phyloP scores from a whole-genome alignment of 73 alveolate genomes.

The Paramecium octaurelia region DNA sequence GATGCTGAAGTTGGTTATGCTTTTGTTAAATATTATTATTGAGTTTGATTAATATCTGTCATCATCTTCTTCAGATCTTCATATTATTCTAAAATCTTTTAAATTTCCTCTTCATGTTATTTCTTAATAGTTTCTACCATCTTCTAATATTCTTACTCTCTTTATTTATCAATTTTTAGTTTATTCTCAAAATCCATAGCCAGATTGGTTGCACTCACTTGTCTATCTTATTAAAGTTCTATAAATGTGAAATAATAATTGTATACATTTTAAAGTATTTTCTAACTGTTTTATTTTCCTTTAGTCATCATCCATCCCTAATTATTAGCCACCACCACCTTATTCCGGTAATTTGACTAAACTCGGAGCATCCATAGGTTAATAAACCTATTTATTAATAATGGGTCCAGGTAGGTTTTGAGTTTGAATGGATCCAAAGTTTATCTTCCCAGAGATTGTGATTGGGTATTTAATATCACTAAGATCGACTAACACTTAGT shows the following conservation, averaged over 20 bases:
- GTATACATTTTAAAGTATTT: not conserved
- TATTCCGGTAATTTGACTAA: not conserved
- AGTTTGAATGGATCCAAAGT: not conserved
- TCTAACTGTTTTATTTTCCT: not conserved
- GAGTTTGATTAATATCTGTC: not conserved
- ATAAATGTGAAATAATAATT: not conserved
- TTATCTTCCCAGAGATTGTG: not conserved
- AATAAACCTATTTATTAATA: not conserved
- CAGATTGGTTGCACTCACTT: not conserved
- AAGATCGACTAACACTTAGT: not conserved
- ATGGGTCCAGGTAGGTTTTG: not conserved
- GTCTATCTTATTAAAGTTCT: not conserved
- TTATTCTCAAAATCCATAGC: not conserved
- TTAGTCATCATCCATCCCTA: constrained; percentile 3
- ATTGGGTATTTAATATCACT: not conserved
- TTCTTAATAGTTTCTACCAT: not conserved
- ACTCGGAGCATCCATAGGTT: not conserved
- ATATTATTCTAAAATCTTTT: not conserved
- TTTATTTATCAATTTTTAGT: not conserved
- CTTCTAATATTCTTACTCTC: not conserved
- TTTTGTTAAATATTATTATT: constrained; percentile 2
- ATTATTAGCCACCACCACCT: not conserved
- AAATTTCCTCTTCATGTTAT: constrained; percentile 35
- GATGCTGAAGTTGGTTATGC: not conserved
- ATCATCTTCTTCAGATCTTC: not conserved